Conservation (phyloP, 2,329 filamentous ascomycete species). For the Corynespora cassiicola region DNA sequence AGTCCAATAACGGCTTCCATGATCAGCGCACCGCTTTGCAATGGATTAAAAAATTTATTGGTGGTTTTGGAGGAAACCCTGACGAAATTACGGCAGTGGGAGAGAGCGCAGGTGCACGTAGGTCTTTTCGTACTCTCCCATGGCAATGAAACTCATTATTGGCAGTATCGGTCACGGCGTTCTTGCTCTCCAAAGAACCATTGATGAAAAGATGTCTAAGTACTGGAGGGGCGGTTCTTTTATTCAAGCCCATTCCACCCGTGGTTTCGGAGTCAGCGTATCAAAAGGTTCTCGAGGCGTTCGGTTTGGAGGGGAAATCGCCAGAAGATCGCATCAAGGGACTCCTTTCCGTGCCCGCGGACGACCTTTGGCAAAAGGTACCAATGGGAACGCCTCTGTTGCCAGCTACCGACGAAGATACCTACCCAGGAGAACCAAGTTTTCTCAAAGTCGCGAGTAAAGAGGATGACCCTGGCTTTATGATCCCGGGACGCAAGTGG, state of each 20-base stretch:
- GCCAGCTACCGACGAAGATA: constrained; percentile 53
- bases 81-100: constrained; percentile 51
- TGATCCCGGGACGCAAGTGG: constrained; percentile 52
- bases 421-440: constrained; percentile 41
- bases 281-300: constrained; percentile 44
- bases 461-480: constrained; percentile 26
- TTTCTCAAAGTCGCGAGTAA: constrained; percentile 30
- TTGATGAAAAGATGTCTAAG: constrained; percentile 50
- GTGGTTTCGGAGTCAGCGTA: constrained; percentile 52
- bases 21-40: constrained; percentile 45
- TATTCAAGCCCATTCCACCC: constrained; percentile 49
- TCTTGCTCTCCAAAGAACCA: constrained; percentile 37
- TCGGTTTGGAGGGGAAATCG: constrained; percentile 47
- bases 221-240: constrained; percentile 46
- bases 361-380: constrained; percentile 51
- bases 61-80: constrained; percentile 47
- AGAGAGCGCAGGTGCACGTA: constrained; percentile 57
- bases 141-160: constrained; percentile 5
- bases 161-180: constrained; percentile 32
- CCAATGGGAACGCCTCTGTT: constrained; percentile 41
- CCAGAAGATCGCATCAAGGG: constrained; percentile 50
- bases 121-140: constrained; percentile 10
- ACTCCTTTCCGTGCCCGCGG: constrained; percentile 48
- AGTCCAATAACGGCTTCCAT: constrained; percentile 41
- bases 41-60: constrained; percentile 46